Evolutionary conservation across 805 yeast genomes (phyloP), one percentile per base, ranked within the genome.

Genomic region (Starmerella cellae): DNA sequence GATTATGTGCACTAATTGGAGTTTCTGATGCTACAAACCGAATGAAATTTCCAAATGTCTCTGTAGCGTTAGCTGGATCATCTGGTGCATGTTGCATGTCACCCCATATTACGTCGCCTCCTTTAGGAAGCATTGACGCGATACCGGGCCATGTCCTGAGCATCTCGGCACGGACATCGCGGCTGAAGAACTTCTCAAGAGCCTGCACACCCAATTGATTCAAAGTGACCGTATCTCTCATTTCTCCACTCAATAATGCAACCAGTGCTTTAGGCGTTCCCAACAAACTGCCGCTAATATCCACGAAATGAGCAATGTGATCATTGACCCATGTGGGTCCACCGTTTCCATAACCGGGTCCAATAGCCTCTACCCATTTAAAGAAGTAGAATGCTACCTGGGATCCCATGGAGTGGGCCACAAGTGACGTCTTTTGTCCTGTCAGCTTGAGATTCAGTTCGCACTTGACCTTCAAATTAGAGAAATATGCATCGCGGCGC

Each of bases 391-490:
- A 83, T 2, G 79, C 73, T 29, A 91, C 73, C 62, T 91, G 97
- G 0, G 94, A 71, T 2, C 98, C 98, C 98, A 91, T 91, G 0
- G 97, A 88, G 60, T 91, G 98, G 19, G 95, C 93, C 17, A 77
- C 71, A 14, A 91, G 55, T n/a, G 79, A 77, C 1, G 82, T 65
- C 55, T 85, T 88, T 42, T 72, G 67, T 41, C 85, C 77, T 5
- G 70, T 71, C 17, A 66, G 51, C 14, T 59, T 55, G 47, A 69
- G 65, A 45, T 67, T 68, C 19, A 74, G 50, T 60, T 91, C 98
- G 42, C 88, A 77, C 53, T 74, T 77, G 19, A 64, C 53, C 63
- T 85, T 83, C 46, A 91, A 66, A 53, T 75, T 77, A 11, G 84
- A 64, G 57, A 91, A 91, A 62, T 83, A 91, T 2, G 75, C 76